A percentile compares a stretch with the other conserved stretches of the same genome.
These are phyloP conservation scores for Andalucia godoyi DNA, from an alignment of 78 protist species.

Conservation along the genomic window DNA sequence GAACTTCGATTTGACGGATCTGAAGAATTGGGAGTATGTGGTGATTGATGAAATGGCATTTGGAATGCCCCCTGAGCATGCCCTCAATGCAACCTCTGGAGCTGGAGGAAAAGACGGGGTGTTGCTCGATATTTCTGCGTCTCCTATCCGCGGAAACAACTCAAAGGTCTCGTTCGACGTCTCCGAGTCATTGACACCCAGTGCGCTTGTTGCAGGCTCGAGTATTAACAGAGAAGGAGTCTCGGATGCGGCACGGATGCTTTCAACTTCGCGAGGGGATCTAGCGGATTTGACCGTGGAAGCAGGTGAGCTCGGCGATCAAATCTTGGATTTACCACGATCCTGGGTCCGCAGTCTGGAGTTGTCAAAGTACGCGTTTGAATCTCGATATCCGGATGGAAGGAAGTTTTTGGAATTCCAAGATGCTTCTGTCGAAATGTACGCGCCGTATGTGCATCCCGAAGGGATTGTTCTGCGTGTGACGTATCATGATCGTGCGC, in stretches of 20 bases:
- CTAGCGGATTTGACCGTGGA: not conserved
- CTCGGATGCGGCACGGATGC: too few relatives aligned
- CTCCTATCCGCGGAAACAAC: not conserved
- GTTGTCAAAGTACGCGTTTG: not conserved
- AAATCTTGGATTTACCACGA: conserved; percentile 10
- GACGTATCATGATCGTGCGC: not conserved
- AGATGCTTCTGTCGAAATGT: not conserved
- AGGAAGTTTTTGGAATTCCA: not conserved
- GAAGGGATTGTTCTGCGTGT: not conserved
- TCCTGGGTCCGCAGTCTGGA: not conserved
- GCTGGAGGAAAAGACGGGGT: not conserved
- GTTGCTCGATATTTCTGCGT: not conserved
- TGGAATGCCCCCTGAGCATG: conserved; percentile 9
- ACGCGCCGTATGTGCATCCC: conserved; percentile 4
- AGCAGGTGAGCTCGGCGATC: not conserved
- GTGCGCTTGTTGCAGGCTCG: not conserved
- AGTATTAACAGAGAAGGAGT: not conserved
- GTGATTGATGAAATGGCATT: not conserved
- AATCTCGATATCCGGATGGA: conserved; percentile 14
- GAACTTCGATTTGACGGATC: not conserved
- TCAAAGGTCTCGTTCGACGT: not conserved
- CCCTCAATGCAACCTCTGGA: not conserved
- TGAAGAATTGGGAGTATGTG: conserved; percentile 13
- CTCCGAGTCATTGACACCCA: not conserved
- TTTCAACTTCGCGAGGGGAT: too few relatives aligned